These are phyloP conservation scores for Podospora australis DNA, from an alignment of 495 filamentous ascomycete species.

Conservation along the genomic window DNA sequence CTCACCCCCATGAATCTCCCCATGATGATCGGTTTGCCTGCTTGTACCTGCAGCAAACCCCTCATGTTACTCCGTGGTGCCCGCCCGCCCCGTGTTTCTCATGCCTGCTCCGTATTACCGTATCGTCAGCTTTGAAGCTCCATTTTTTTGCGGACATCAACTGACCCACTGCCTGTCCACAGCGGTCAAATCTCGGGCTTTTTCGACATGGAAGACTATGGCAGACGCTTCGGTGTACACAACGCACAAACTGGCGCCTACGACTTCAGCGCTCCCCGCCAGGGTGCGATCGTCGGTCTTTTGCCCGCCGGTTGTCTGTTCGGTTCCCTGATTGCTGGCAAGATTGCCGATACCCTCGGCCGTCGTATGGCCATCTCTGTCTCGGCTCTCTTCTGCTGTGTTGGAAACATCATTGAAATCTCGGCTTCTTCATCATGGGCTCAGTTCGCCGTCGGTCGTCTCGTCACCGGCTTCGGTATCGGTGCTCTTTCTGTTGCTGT, in stretches of 20 bases:
- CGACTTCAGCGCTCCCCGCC: slow-evolving; percentile 42
- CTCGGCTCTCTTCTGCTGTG: slow-evolving; percentile 56
- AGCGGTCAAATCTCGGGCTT: slow-evolving; percentile 48
- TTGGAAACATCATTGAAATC: slow-evolving; percentile 64
- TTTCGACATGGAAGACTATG: slow-evolving; percentile 54
- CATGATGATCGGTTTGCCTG: neutral
- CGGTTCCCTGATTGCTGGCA: slow-evolving; percentile 59
- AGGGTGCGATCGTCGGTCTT: slow-evolving; percentile 50
- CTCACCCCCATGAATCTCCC: too few relatives aligned
- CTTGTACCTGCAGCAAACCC: neutral
- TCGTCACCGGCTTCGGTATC: slow-evolving; percentile 63
- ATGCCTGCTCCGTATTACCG: too few relatives aligned
- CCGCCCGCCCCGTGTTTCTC: neutral
- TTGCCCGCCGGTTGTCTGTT: slow-evolving; percentile 63
- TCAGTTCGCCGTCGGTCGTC: slow-evolving; percentile 48
- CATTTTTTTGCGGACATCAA: slow-evolving; percentile 5
- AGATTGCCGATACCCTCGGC: slow-evolving; percentile 43
- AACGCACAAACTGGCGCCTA: slow-evolving; percentile 22
- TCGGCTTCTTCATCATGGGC: slow-evolving; percentile 46
- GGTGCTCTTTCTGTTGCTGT: slow-evolving; percentile 64
- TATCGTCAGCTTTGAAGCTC: too few relatives aligned
- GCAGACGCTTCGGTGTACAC: slow-evolving; percentile 40
- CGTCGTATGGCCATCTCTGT: slow-evolving; percentile 44
- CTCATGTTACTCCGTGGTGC: neutral
- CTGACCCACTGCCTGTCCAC: neutral